Base-by-base conservation (phyloP, 768 basidiomycete species). In the Serendipita indica region DNA sequence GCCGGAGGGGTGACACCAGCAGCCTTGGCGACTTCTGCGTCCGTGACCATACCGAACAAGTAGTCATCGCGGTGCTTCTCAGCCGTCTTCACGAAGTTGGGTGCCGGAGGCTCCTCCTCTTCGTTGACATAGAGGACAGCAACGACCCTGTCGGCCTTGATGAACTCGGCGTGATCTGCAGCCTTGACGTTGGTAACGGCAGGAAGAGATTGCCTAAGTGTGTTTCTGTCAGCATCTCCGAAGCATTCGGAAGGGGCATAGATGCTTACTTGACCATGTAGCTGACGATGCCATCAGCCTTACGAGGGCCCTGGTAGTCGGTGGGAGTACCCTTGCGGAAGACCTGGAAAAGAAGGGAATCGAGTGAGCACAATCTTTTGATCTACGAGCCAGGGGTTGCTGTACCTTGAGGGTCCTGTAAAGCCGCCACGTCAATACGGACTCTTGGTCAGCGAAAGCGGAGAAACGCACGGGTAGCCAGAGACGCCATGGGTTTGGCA, bases 241-340 rank as follows among this genome's bases (percentile, higher is more conserved):
- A 37, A 37, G 35, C 10, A 10, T 37, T 37, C 35, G 61, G 3
- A 39, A 45, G 52, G 45, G 65, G 14, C 13, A 25, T 10, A 3
- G 3, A 28, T 41, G 72, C 83, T 65, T 62, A 93, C 93, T 97
- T 98, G 75, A 79, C 69, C 94, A 98, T 97, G 75, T 96, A 96
- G 71, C 82, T 82, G 68, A 94, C 74, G 67, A 99, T 99, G 16
- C 96, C 93, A 63, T 98, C 96, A 7, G 91, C 86, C 71, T 96
- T 89, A 57, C 96, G 78, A 14, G 91, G 86, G 43, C 96, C 96
- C 58, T 66, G 70, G 71, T 98, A 99, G 22, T 97, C 92, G 1
- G 76, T 70, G 20, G 83, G 69, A 25, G 79, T 79, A 46, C 96
- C 96, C 60, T 84, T 79, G 64, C 83, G 84, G 81, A 91, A 98